Percentiles rank a stretch among this genome's conserved stretches.
These are phyloP conservation scores for Alloteropsis semialata DNA, from an alignment of 176 grass and related monocot species.

Conservation along the genomic window DNA sequence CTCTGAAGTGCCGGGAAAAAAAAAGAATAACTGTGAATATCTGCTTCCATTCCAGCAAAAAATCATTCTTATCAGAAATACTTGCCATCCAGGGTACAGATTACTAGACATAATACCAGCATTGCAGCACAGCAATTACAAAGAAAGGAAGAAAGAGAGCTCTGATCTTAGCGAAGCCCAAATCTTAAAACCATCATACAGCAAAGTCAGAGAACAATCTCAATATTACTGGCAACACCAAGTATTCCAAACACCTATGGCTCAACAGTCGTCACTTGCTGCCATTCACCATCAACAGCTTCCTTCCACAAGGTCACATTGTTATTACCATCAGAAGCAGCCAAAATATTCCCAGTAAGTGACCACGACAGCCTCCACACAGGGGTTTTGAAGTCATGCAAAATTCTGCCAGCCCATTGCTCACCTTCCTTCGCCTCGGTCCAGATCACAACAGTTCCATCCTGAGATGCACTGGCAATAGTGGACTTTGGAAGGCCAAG, in stretches of 20 bases:
- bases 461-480: constrained; percentile 75
- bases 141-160: neutral
- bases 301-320: constrained; percentile 80
- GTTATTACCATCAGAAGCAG: constrained; percentile 63
- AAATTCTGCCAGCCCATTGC: constrained; percentile 60
- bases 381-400: constrained; percentile 65
- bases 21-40: neutral
- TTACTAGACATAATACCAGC: neutral
- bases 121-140: neutral
- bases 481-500: constrained; percentile 75
- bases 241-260: neutral
- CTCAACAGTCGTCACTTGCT: constrained; percentile 68
- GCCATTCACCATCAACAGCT: constrained; percentile 74
- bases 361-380: constrained; percentile 80
- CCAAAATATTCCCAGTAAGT: constrained; percentile 65
- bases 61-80: neutral
- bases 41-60: neutral
- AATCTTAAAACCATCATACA: neutral
- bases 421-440: constrained; percentile 61
- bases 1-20: neutral
- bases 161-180: neutral
- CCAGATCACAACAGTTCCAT: constrained; percentile 77
- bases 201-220: neutral
- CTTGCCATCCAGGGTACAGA: neutral
- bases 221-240: neutral